These are phyloP conservation scores for Coemansia sp. DNA, from an alignment of 192 early-diverging fungal genomes.

Conservation along the genomic window DNA sequence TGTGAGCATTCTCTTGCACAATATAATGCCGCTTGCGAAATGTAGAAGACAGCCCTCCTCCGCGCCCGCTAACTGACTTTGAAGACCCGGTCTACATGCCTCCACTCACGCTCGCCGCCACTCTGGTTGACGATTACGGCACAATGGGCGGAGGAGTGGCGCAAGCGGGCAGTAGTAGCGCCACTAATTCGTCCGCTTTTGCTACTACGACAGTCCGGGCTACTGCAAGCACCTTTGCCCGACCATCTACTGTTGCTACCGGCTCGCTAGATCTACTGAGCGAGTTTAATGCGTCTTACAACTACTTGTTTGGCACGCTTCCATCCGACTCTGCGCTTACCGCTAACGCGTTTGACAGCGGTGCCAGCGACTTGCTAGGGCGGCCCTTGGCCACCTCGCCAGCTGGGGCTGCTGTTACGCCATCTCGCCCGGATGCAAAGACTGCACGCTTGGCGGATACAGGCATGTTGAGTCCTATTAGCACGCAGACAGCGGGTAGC, in stretches of 20 bases:
- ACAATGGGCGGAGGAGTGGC: neutral
- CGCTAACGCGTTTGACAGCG: neutral
- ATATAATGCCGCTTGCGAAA: neutral
- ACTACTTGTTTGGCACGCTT: slow-evolving; percentile 35
- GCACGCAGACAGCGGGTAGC: slow-evolving; percentile 9
- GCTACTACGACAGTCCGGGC: slow-evolving; percentile 2
- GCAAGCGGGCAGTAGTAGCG: neutral
- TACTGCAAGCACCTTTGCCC: slow-evolving; percentile 8
- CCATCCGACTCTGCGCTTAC: slow-evolving; percentile 20
- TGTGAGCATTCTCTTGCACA: neutral
- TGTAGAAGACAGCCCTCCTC: slow-evolving; percentile 49
- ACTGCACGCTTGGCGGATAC: neutral
- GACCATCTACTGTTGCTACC: neutral
- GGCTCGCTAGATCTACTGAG: slow-evolving; percentile 24
- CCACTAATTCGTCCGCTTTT: slow-evolving; percentile 2
- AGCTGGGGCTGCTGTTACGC: neutral
- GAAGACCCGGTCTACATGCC: slow-evolving; percentile 53
- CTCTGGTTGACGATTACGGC: slow-evolving; percentile 46
- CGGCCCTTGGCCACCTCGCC: neutral
- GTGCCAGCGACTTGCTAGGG: neutral
- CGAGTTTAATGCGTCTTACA: slow-evolving; percentile 49
- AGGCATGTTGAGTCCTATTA: slow-evolving; percentile 37
- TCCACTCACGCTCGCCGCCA: slow-evolving; percentile 46
- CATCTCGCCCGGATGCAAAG: neutral
- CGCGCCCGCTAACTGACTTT: slow-evolving; percentile 38